Evolutionary conservation across 257 asterid species (phyloP).

Genomic region (Plantago ovata): DNA sequence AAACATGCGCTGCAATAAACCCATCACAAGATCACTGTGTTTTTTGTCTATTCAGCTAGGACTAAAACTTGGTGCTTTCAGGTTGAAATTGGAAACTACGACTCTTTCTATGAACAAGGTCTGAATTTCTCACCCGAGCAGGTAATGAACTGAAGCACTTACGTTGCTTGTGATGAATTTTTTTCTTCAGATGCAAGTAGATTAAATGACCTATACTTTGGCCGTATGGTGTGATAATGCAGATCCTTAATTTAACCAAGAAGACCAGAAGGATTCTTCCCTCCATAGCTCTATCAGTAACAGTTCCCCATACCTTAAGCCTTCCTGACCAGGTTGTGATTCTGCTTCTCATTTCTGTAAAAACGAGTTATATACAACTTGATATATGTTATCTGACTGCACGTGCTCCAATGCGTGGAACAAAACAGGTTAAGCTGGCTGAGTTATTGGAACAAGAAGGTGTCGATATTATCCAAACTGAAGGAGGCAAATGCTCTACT

Average conservation of each 20-base stretch:
- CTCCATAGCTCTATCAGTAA: slow-evolving; percentile 58
- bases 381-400: neutral
- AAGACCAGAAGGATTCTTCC: slow-evolving; percentile 77
- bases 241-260: slow-evolving; percentile 67
- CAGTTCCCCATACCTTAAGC: slow-evolving; percentile 87
- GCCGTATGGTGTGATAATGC: slow-evolving; percentile 11
- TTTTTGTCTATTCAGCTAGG: neutral
- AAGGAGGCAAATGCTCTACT: slow-evolving; percentile 75
- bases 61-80: slow-evolving; percentile 23
- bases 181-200: too few relatives aligned
- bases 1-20: too few relatives aligned
- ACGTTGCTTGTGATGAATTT: too few relatives aligned
- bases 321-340: slow-evolving; percentile 96
- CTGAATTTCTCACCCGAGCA: slow-evolving; percentile 66
- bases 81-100: slow-evolving; percentile 92
- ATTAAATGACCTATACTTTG: neutral
- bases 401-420: slow-evolving; percentile 1
- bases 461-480: slow-evolving; percentile 83
- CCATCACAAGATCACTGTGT: slow-evolving; percentile 3
- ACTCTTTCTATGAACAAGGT: slow-evolving; percentile 83
- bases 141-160: slow-evolving; percentile 29
- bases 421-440: slow-evolving; percentile 65
- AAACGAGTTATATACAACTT: neutral
- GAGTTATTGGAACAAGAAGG: slow-evolving; percentile 78
- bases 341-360: neutral